These are phyloP conservation scores for Aspergillus olivimuriae DNA, from an alignment of 495 filamentous ascomycete genomes.

Conservation along the genomic window DNA sequence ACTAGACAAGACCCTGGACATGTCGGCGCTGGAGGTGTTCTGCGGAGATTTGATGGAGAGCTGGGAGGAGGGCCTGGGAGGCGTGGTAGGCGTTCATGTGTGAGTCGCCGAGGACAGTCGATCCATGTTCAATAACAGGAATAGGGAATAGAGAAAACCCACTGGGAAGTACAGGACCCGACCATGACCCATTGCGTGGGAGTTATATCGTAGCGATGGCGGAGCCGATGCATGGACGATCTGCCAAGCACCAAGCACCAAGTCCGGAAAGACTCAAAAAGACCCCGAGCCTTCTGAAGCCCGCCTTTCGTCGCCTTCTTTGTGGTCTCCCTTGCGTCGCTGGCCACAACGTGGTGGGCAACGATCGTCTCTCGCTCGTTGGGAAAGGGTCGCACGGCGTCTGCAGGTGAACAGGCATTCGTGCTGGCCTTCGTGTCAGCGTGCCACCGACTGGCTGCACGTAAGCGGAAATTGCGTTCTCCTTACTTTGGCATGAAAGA, in stretches of 20 bases:
- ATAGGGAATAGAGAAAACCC: neutral
- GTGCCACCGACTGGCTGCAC: neutral
- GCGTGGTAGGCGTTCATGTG: slow-evolving; percentile 28
- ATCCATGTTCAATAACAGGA: no score
- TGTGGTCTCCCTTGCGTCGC: neutral
- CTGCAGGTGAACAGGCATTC: neutral
- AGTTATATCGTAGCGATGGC: no score
- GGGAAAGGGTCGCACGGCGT: slow-evolving; percentile 8
- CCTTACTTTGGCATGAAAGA: neutral
- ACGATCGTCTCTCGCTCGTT: neutral
- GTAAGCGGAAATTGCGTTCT: neutral
- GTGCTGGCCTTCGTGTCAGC: neutral
- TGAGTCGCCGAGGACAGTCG: slow-evolving; percentile 11
- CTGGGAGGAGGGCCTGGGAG: slow-evolving; percentile 40
- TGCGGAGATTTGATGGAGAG: slow-evolving; percentile 41
- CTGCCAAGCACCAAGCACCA: no score
- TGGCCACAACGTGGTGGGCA: neutral
- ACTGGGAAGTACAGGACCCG: no score
- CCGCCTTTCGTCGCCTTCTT: neutral
- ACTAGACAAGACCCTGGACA: slow-evolving; percentile 29
- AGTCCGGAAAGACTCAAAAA: neutral
- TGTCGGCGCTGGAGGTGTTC: slow-evolving; percentile 34
- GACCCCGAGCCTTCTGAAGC: neutral
- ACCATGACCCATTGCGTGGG: no score
- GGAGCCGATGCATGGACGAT: no score